A percentile compares a stretch with the other conserved stretches of the same genome.
Conservation (phyloP, 352 stramenopile species). For the Peronospora farinosa region DNA sequence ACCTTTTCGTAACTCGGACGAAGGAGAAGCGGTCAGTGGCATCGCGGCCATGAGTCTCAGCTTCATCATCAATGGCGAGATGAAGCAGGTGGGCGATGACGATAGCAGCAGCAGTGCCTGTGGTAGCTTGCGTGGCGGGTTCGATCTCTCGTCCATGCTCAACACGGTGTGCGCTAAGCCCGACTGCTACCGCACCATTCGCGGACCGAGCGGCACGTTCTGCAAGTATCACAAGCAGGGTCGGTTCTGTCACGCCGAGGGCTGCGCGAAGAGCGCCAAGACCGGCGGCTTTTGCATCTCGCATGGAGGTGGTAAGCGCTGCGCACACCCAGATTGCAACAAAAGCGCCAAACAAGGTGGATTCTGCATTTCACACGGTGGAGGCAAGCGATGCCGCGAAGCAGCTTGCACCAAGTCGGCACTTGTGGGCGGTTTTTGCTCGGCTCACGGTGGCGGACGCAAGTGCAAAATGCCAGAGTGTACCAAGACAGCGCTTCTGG, state of each 20-base stretch:
- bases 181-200: slow-evolving; percentile 74
- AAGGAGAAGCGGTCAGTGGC: slow-evolving; percentile 39
- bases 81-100: slow-evolving; percentile 33
- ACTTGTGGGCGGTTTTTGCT: slow-evolving; percentile 78
- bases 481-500: slow-evolving; percentile 71
- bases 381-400: slow-evolving; percentile 75
- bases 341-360: slow-evolving; percentile 83
- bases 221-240: slow-evolving; percentile 85
- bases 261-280: slow-evolving; percentile 73
- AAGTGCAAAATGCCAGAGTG: slow-evolving; percentile 69
- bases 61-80: slow-evolving; percentile 74
- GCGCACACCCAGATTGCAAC: slow-evolving; percentile 60
- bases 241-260: slow-evolving; percentile 64
- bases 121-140: slow-evolving; percentile 28
- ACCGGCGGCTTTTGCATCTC: slow-evolving; percentile 72
- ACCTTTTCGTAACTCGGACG: slow-evolving; percentile 19
- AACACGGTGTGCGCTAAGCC: slow-evolving; percentile 75
- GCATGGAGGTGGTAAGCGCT: slow-evolving; percentile 66
- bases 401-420: slow-evolving; percentile 72
- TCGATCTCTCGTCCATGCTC: slow-evolving; percentile 62
- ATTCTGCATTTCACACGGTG: slow-evolving; percentile 75
- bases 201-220: slow-evolving; percentile 55
- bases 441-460: slow-evolving; percentile 65
- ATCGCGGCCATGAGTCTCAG: slow-evolving; percentile 79
- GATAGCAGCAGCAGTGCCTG: slow-evolving; percentile 30